Conservation (phyloP, 768 basidiomycete genomes). For the Peribolospora kevripleyi region DNA sequence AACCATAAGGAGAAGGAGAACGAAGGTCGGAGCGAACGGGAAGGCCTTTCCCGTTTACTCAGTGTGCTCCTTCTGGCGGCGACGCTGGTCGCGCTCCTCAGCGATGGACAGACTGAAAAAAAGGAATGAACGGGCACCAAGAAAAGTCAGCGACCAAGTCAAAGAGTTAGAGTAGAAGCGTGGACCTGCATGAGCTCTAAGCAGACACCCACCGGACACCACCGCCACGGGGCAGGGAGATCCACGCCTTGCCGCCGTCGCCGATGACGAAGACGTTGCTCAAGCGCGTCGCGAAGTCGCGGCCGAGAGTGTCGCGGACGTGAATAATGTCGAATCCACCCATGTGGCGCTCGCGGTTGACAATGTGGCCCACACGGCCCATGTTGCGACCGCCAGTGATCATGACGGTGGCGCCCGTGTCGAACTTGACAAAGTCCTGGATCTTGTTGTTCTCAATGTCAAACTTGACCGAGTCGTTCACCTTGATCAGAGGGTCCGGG, state of each 20-base stretch:
- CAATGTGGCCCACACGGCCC: slow-evolving; percentile 90
- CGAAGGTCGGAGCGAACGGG: too few species aligned
- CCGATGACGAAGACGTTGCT: slow-evolving; percentile 97
- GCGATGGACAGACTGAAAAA: not conserved
- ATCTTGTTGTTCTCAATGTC: slow-evolving; percentile 91
- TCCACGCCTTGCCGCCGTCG: slow-evolving; percentile 81
- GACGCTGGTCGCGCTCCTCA: slow-evolving; percentile 59
- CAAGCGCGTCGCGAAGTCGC: slow-evolving; percentile 90
- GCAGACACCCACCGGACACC: slow-evolving; percentile 29
- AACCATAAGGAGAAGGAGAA: too few species aligned
- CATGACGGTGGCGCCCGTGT: slow-evolving; percentile 89
- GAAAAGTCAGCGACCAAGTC: not conserved
- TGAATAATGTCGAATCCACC: slow-evolving; percentile 99
- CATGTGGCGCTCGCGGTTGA: slow-evolving; percentile 87
- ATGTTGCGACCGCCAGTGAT: slow-evolving; percentile 99
- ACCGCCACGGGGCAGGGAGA: slow-evolving; percentile 92
- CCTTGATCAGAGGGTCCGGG: slow-evolving; percentile 81
- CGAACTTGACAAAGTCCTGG: slow-evolving; percentile 71
- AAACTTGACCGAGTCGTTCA: slow-evolving; percentile 94
- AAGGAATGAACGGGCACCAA: not conserved
- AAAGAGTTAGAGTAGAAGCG: not conserved
- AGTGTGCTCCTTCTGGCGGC: slow-evolving; percentile 29
- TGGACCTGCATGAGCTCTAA: not conserved
- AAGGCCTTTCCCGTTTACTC: not conserved
- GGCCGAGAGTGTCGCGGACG: slow-evolving; percentile 80